Percentiles rank a stretch among this genome's conserved stretches.
These are phyloP conservation scores for Wallacemonas sp. DNA, from an alignment of 208 protist genomes.

Conservation along the genomic window DNA sequence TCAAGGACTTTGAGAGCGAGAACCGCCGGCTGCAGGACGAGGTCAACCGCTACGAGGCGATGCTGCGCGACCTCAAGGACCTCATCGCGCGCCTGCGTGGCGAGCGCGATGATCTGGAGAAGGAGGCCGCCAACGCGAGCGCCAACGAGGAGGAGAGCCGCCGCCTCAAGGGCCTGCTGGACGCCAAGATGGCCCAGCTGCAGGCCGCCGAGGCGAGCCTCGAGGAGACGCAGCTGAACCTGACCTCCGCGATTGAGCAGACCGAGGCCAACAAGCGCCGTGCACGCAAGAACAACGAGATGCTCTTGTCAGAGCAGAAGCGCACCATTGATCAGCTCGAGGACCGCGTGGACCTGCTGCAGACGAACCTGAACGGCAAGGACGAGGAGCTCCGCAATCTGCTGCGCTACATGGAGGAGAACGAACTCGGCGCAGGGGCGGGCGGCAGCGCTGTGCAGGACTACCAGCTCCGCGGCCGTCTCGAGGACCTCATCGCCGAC, in stretches of 20 bases:
- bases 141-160: constrained; percentile 42
- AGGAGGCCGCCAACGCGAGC: constrained; percentile 25
- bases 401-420: constrained; percentile 44
- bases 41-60: constrained; percentile 35
- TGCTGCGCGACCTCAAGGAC: constrained; percentile 44
- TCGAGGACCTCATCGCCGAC: constrained; percentile 57
- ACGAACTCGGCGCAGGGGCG: constrained; percentile 28
- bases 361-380: constrained; percentile 30
- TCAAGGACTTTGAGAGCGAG: constrained; percentile 59
- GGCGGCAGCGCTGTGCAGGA: constrained; percentile 23
- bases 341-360: constrained; percentile 35
- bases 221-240: constrained; percentile 29
- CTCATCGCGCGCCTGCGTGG: constrained; percentile 50
- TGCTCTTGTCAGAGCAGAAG: constrained; percentile 52
- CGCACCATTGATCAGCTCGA: constrained; percentile 44
- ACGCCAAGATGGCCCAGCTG: constrained; percentile 42
- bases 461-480: constrained; percentile 46
- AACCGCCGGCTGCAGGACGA: constrained; percentile 56
- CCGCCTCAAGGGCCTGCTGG: constrained; percentile 38
- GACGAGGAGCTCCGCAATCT: constrained; percentile 60
- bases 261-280: constrained; percentile 42
- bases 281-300: constrained; percentile 47
- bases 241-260: constrained; percentile 34
- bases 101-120: constrained; percentile 53
- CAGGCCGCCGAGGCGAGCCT: constrained; percentile 35